These are phyloP conservation scores for Aegilops bicornis DNA, from an alignment of 176 grass and related monocot genomes.

Conservation along the genomic window DNA sequence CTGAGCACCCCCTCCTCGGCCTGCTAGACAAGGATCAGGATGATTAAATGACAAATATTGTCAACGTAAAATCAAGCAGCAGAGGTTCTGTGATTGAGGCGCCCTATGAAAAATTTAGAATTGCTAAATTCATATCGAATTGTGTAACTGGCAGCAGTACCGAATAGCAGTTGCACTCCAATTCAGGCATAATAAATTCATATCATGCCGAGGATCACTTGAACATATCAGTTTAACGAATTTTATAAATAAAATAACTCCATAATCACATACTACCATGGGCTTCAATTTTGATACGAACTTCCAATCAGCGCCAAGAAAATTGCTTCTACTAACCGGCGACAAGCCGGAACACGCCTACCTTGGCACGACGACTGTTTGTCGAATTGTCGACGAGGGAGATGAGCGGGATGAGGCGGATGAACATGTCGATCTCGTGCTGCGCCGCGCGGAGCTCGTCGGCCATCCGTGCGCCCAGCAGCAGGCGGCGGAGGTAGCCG, in stretches of 20 bases:
- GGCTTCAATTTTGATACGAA: too few species aligned
- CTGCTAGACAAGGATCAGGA: constrained; percentile 6
- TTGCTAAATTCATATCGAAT: not conserved
- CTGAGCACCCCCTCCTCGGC: not conserved
- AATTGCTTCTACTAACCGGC: not conserved
- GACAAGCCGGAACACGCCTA: not conserved
- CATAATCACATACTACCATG: not conserved
- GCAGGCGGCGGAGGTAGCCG: too few species aligned
- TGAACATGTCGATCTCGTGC: too few species aligned
- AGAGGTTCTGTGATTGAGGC: not conserved
- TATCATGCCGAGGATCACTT: not conserved
- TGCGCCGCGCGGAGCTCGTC: too few species aligned
- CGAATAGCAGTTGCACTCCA: not conserved
- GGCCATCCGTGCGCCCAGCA: too few species aligned
- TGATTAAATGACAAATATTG: not conserved
- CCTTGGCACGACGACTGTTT: not conserved
- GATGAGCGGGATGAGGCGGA: too few species aligned
- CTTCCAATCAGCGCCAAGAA: not conserved
- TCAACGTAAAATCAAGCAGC: not conserved
- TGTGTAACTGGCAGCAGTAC: not conserved
- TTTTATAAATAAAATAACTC: not conserved
- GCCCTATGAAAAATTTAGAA: not conserved
- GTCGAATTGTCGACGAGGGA: constrained; percentile 17
- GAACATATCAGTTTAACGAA: not conserved
- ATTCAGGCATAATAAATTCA: not conserved